Base-by-base conservation (phyloP, 345 rosid genomes). In the Diplotaxis tenuifolia region DNA sequence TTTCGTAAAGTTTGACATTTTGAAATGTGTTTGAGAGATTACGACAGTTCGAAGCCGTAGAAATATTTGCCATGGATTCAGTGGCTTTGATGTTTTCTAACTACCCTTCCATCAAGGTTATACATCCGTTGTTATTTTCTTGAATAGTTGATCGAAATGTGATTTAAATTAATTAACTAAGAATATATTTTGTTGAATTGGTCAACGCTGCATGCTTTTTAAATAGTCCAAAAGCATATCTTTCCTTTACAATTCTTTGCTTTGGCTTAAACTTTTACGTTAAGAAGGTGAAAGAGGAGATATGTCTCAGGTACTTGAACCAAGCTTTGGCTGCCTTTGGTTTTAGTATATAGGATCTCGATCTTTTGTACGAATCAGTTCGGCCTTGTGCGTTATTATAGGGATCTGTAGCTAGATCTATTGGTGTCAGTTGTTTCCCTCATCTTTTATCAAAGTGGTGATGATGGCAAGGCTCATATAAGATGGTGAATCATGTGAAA, bases 291-390 rank as follows among this genome's bases (percentile, higher is more conserved):
- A 42, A 63, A 40, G 47, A 72, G 12, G 63, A 63, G 32, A 54
- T 56, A 73, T 73, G 77, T 73, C 77, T 64, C 65, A 73, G 71
- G 65, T 73, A 42, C 31, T 19, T 55, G 1, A 27, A 38, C 65
- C 61, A 5, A 25, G 5, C 6, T 23, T 40, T 57, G 36, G 6
- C 52, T 25, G 21, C 12, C 18, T 62, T 54, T 63, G 45, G 5
- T 23, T 52, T 63, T 4, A 2, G 28, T 34, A 16, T 38, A 4
- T 12, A 27, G 40, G 70, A 63, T 62, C 55, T 25, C 3, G 16
- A 62, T 72, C 22, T 36, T 72, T 61, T 49, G 15, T 31, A 6
- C 63, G 15, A 22, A 53, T 63, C 29, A 45, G 16, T 55, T 55
- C 3, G 14, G n/a, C 20, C 22, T 31, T n/a, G 1, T 61, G 22